Percentiles rank a stretch among this genome's conserved stretches.
Conservation (phyloP, 768 basidiomycete genomes). For the Russula emetica region DNA sequence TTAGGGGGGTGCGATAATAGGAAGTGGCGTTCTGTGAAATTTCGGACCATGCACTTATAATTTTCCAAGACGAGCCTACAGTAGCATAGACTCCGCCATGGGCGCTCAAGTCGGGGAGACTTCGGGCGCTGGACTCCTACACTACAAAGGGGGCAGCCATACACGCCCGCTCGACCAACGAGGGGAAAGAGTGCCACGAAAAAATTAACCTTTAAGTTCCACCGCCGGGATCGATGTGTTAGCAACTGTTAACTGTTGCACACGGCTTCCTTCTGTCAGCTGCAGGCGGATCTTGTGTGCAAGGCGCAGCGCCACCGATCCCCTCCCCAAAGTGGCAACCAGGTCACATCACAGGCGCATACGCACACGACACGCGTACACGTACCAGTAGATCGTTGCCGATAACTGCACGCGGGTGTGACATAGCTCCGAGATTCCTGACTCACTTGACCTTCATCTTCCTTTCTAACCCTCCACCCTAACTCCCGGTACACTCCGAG, state of each 20-base stretch:
- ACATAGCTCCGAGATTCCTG: constrained; percentile 14
- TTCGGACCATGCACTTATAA: neutral
- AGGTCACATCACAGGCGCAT: constrained; percentile 9
- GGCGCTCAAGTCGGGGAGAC: neutral
- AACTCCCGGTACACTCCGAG: constrained; percentile 13
- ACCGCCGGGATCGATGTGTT: constrained; percentile 4
- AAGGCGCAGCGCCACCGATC: constrained; percentile 23
- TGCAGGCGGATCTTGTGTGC: constrained; percentile 19
- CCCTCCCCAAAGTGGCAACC: constrained; percentile 12
- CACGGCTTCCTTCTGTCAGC: constrained; percentile 12
- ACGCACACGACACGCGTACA: constrained; percentile 11
- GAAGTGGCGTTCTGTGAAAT: neutral
- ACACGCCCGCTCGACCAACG: neutral
- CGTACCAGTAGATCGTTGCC: constrained; percentile 23
- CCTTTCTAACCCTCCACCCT: constrained; percentile 10
- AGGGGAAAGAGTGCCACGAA: constrained; percentile 6
- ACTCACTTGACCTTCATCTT: neutral
- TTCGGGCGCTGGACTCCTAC: neutral
- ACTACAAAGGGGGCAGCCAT: neutral
- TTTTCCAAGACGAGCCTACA: neutral
- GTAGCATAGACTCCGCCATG: neutral
- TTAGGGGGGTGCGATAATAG: constrained; percentile 12
- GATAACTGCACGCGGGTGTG: constrained; percentile 21
- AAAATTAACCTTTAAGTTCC: constrained; percentile 12
- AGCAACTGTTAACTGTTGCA: neutral